Conservation (phyloP, 352 stramenopile species). For the Globisporangium recalcitrans region DNA sequence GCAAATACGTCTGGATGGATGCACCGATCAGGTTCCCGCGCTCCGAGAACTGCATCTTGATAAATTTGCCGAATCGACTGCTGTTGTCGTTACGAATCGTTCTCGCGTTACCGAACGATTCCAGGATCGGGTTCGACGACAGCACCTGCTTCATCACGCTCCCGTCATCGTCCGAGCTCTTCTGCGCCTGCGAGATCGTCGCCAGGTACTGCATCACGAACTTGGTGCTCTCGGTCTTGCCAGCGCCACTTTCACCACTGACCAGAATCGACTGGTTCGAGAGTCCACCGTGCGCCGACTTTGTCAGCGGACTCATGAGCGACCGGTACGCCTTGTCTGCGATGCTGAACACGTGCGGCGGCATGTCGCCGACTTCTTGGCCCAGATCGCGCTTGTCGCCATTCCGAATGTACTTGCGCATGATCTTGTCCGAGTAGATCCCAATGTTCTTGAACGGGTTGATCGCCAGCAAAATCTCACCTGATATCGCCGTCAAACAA, state of each 20-base stretch:
- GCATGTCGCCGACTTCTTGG: slow-evolving; percentile 66
- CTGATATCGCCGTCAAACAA: slow-evolving; percentile 12
- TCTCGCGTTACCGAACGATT: slow-evolving; percentile 97
- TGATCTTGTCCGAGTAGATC: slow-evolving; percentile 85
- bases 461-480: slow-evolving; percentile 81
- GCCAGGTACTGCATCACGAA: slow-evolving; percentile 95
- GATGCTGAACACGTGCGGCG: slow-evolving; percentile 90
- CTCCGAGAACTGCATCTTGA: slow-evolving; percentile 93
- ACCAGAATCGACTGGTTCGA: slow-evolving; percentile 92
- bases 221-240: slow-evolving; percentile 97
- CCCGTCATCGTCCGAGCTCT: slow-evolving; percentile 32
- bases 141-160: slow-evolving; percentile 92
- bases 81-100: slow-evolving; percentile 98
- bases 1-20: slow-evolving; percentile 93
- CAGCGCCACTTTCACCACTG: slow-evolving; percentile 89
- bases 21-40: slow-evolving; percentile 80
- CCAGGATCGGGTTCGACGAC: slow-evolving; percentile 97
- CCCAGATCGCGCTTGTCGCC: slow-evolving; percentile 68
- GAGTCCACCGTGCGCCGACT: slow-evolving; percentile 22
- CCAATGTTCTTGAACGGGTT: slow-evolving; percentile 87
- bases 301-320: slow-evolving; percentile 55
- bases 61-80: slow-evolving; percentile 96
- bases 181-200: slow-evolving; percentile 71
- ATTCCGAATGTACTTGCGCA: slow-evolving; percentile 83
- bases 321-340: slow-evolving; percentile 86